Conservation (phyloP, 208 protist species). For the Porcisia deanei region DNA sequence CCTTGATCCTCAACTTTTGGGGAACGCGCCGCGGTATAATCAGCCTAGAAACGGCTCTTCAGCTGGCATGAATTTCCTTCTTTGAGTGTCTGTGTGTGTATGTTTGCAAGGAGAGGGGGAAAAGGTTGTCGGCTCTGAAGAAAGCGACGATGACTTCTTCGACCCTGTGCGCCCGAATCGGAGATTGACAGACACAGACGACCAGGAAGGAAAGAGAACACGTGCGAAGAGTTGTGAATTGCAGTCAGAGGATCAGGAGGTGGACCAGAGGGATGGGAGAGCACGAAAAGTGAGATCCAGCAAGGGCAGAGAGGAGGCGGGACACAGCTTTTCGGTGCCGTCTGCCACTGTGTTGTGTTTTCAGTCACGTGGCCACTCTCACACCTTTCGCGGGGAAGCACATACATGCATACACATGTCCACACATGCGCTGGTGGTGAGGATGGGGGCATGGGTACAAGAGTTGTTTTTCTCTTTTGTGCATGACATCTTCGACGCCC, state of each 20-base stretch:
- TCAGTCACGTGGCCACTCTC: neutral
- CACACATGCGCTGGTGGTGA: neutral
- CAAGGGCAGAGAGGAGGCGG: neutral
- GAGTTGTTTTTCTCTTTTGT: neutral
- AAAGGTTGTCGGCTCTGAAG: neutral
- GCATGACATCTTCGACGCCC: neutral
- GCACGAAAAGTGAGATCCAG: no score
- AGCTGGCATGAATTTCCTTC: neutral
- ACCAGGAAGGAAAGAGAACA: neutral
- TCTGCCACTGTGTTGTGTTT: neutral
- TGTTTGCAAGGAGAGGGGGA: neutral
- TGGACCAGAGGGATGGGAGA: neutral
- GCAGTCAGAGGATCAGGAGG: neutral
- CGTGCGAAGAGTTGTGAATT: neutral
- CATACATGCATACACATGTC: neutral
- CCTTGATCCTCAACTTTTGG: neutral
- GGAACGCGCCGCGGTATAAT: neutral
- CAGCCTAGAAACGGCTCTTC: neutral
- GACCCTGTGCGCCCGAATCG: neutral
- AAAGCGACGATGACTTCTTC: neutral
- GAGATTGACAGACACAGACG: neutral
- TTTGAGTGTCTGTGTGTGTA: neutral
- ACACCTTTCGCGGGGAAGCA: neutral
- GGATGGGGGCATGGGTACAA: neutral
- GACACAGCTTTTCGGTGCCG: neutral